phyloP scores from a whole-genome alignment of 1,284 basidiomycete species.

The Caloboletus inedulis region DNA sequence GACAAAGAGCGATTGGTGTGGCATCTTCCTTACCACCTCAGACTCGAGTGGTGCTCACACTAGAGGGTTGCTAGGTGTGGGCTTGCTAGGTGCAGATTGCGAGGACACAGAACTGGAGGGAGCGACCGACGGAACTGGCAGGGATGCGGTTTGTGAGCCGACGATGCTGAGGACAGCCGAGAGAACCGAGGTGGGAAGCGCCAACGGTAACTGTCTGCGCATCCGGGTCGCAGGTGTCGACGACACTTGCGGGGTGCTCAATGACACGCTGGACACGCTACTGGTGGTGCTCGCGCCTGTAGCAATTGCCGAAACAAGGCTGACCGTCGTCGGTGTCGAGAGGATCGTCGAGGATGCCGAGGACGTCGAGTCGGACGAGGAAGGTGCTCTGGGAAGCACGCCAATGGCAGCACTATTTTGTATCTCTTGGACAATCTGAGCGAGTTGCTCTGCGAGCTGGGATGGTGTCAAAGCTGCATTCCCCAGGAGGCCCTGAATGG shows the following conservation, averaged over 20 bases:
- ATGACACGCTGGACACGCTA: background rate
- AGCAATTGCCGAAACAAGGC: background rate
- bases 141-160: background rate
- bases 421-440: constrained; percentile 4
- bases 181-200: background rate
- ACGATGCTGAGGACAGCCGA: background rate
- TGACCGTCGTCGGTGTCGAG: constrained; percentile 5
- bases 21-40: constrained; percentile 2
- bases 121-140: background rate
- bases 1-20: background rate
- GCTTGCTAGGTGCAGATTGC: background rate
- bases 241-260: background rate
- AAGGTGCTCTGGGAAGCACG: constrained; percentile 1
- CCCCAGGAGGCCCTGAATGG: constrained; percentile 1
- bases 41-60: background rate
- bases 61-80: background rate
- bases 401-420: background rate
- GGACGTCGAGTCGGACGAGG: background rate
- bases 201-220: constrained; percentile 16
- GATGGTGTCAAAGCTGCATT: constrained; percentile 1
- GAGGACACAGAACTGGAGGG: background rate
- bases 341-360: background rate
- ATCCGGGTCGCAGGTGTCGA: constrained; percentile 1
- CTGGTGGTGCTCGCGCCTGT: background rate
- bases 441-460: constrained; percentile 1